These are phyloP conservation scores for Fusarium sarcochroum DNA, from an alignment of 2,329 filamentous ascomycete genomes.

Conservation along the genomic window DNA sequence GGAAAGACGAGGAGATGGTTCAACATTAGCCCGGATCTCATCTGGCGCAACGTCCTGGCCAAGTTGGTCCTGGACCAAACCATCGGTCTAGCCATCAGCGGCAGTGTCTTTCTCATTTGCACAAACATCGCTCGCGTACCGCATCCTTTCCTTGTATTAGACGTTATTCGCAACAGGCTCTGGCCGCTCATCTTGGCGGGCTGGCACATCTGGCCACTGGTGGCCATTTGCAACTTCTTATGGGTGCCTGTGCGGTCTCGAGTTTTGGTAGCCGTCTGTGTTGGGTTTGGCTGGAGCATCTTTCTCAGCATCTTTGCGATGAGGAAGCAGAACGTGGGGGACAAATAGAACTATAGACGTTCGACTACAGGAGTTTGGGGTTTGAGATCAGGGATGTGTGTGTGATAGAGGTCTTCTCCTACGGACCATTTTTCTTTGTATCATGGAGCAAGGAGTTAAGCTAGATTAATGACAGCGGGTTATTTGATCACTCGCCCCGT, in stretches of 20 bases:
- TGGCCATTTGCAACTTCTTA: slow-evolving; percentile 54
- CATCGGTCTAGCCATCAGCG: slow-evolving; percentile 53
- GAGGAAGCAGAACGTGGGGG: slow-evolving; percentile 24
- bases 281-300: slow-evolving; percentile 57
- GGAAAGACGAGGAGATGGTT: slow-evolving; percentile 27
- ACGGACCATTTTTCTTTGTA: slow-evolving; percentile 29
- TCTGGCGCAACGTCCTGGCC: slow-evolving; percentile 53
- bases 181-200: slow-evolving; percentile 53
- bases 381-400: neutral
- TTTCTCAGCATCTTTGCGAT: slow-evolving; percentile 55
- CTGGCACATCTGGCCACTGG: slow-evolving; percentile 56
- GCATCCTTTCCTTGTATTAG: slow-evolving; percentile 41
- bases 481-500: neutral
- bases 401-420: slow-evolving; percentile 15
- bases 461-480: neutral
- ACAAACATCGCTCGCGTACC: slow-evolving; percentile 54
- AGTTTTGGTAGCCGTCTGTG: slow-evolving; percentile 54
- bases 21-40: slow-evolving; percentile 49
- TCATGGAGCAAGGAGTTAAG: slow-evolving; percentile 14
- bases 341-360: neutral
- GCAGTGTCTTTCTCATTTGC: slow-evolving; percentile 53
- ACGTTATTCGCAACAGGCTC: slow-evolving; percentile 49
- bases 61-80: slow-evolving; percentile 57
- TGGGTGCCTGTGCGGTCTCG: slow-evolving; percentile 55
- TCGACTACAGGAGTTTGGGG: slow-evolving; percentile 15